phyloP scores from a whole-genome alignment of 805 yeast species.

The Spencermartinsiella europaea region DNA sequence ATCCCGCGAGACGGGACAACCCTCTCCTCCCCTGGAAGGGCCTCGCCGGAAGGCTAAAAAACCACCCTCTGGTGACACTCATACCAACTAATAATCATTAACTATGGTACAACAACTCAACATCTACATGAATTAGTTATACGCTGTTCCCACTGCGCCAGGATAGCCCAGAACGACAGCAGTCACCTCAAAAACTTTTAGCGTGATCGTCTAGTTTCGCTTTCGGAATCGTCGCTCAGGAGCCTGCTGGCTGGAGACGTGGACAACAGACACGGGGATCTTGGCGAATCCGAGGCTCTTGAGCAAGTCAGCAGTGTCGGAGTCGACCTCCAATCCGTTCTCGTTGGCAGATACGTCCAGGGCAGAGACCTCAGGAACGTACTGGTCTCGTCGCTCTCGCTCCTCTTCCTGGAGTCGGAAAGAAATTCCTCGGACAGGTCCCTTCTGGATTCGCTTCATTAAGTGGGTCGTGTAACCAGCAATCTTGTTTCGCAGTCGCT shows the following conservation, averaged over 20 bases:
- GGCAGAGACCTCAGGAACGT: conserved; percentile 99
- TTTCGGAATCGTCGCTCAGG: conserved; percentile 86
- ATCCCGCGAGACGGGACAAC: no score
- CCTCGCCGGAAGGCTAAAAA: no score
- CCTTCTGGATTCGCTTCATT: conserved; percentile 99
- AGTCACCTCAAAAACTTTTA: no score
- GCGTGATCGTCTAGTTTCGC: conserved; percentile 65
- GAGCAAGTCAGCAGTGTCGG: conserved; percentile 93
- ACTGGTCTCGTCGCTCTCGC: conserved; percentile 99
- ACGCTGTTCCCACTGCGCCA: no score
- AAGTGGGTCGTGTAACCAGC: conserved; percentile 99
- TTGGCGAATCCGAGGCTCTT: conserved; percentile 74
- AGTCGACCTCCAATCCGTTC: conserved; percentile 94
- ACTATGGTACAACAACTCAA: no score
- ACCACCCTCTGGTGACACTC: no score
- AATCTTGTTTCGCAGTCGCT: conserved; percentile 99
- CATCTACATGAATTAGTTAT: no score
- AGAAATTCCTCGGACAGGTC: conserved; percentile 99
- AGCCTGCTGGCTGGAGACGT: conserved; percentile 71
- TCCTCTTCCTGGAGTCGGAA: conserved; percentile 99
- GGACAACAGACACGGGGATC: conserved; percentile 77
- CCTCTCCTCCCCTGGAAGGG: no score
- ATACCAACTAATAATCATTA: no score
- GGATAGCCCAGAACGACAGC: no score
- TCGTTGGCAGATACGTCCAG: conserved; percentile 95